Evolutionary conservation across 202 grass and related monocot species (phyloP).

Genomic region (Zizania palustris): DNA sequence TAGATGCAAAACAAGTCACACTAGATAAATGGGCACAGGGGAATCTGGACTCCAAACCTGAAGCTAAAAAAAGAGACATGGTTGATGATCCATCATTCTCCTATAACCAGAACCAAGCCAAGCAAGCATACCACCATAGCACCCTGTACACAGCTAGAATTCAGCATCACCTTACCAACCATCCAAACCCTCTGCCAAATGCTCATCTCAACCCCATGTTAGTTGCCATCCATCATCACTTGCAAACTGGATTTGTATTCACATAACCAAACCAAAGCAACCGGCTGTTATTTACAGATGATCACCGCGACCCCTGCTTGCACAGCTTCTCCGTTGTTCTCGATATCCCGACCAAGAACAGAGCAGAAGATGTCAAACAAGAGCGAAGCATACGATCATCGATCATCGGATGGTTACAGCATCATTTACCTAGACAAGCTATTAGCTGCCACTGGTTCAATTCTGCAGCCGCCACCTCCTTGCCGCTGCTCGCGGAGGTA

Average conservation of each 20-base stretch:
- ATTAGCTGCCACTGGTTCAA: slow-evolving; percentile 36
- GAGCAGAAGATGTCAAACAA: slow-evolving; percentile 33
- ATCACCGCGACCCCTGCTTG: slow-evolving; percentile 30
- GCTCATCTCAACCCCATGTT: slow-evolving; percentile 31
- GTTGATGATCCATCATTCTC: slow-evolving; percentile 51
- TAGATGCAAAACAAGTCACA: slow-evolving; percentile 9
- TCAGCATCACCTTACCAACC: slow-evolving; percentile 1
- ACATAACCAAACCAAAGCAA: slow-evolving; percentile 51
- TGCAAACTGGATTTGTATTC: slow-evolving; percentile 50
- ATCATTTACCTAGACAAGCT: slow-evolving; percentile 57
- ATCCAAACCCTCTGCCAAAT: slow-evolving; percentile 5
- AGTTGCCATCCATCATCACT: slow-evolving; percentile 21
- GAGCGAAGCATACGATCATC: slow-evolving; percentile 21
- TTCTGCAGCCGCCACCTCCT: slow-evolving; percentile 43
- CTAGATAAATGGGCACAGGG: slow-evolving; percentile 25
- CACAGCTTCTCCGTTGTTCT: slow-evolving; percentile 39
- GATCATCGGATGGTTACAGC: slow-evolving; percentile 31
- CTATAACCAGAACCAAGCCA: slow-evolving; percentile 42
- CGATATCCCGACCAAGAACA: slow-evolving; percentile 8
- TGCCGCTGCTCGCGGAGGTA: slow-evolving; percentile 82
- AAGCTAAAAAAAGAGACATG: slow-evolving; percentile 49
- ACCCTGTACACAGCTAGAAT: slow-evolving; percentile 50
- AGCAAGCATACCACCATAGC: slow-evolving; percentile 42
- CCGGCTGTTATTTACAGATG: slow-evolving; percentile 71
- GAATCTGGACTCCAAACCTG: slow-evolving; percentile 50